Conservation (phyloP, 768 basidiomycete species). For the Calocera viscosa region DNA sequence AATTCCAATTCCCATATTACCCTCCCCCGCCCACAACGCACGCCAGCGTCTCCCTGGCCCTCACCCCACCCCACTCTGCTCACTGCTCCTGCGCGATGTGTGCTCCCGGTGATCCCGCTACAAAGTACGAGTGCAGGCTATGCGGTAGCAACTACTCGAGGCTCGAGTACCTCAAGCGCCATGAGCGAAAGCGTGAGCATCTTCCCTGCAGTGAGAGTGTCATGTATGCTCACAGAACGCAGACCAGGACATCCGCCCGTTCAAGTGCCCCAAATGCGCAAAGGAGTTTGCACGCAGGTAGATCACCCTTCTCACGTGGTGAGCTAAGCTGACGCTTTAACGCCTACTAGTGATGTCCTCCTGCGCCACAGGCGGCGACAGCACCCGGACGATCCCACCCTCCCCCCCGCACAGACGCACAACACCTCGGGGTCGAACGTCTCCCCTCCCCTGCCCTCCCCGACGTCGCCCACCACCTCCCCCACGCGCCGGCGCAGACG, state of each 20-base stretch:
- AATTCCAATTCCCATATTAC: not conserved
- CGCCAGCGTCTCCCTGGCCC: not conserved
- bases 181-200: conserved; percentile 28
- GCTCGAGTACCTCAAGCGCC: conserved; percentile 29
- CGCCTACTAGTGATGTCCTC: conserved; percentile 26
- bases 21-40: not conserved
- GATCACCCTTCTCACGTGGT: conserved; percentile 3
- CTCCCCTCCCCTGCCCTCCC: conserved; percentile 15
- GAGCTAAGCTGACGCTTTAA: not conserved
- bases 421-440: conserved; percentile 14
- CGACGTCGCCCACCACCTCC: conserved; percentile 17
- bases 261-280: conserved; percentile 26
- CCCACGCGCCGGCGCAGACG: conserved; percentile 10
- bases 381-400: conserved; percentile 24
- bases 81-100: not conserved
- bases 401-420: conserved; percentile 21
- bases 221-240: too few species aligned
- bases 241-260: conserved; percentile 30
- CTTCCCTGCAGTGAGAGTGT: not conserved
- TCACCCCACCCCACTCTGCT: not conserved
- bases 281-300: conserved; percentile 30
- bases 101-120: not conserved
- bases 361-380: conserved; percentile 28
- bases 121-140: conserved; percentile 12
- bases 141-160: conserved; percentile 26